These are phyloP conservation scores for Rhodamnia argentea DNA, from an alignment of 345 rosid species.

Conservation along the genomic window DNA sequence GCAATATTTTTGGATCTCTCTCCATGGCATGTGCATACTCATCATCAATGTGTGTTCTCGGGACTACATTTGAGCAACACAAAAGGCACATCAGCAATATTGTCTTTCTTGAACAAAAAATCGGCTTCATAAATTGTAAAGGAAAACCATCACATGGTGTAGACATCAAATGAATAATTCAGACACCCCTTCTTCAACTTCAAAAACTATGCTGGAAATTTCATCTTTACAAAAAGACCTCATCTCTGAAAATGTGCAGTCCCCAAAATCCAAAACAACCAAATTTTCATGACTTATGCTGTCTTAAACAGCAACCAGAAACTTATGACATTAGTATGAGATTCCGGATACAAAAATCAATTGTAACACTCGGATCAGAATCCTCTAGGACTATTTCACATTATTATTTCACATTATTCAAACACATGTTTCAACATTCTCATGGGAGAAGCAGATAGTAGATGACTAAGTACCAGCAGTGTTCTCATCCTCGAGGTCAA, in stretches of 20 bases:
- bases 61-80: constrained; percentile 33
- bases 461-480: constrained; percentile 34
- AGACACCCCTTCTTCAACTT: neutral
- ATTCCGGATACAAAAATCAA: neutral
- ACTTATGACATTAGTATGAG: neutral
- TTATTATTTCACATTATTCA: neutral
- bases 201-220: neutral
- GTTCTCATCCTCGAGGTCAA: constrained; percentile 78
- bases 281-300: neutral
- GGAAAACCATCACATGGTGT: neutral
- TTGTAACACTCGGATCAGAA: neutral
- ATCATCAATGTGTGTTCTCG: constrained; percentile 70
- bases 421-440: neutral
- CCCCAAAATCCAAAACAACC: neutral
- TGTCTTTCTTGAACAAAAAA: neutral
- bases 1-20: constrained; percentile 65
- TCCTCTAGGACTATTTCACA: neutral
- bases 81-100: constrained; percentile 1
- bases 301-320: neutral
- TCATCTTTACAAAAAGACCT: neutral
- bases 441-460: neutral
- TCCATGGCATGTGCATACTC: constrained; percentile 73
- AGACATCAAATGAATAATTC: neutral
- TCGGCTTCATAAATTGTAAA: neutral
- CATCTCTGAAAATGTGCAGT: neutral